Conservation (phyloP, 2,329 filamentous ascomycete genomes). For the Pseudocercospora eumusae region DNA sequence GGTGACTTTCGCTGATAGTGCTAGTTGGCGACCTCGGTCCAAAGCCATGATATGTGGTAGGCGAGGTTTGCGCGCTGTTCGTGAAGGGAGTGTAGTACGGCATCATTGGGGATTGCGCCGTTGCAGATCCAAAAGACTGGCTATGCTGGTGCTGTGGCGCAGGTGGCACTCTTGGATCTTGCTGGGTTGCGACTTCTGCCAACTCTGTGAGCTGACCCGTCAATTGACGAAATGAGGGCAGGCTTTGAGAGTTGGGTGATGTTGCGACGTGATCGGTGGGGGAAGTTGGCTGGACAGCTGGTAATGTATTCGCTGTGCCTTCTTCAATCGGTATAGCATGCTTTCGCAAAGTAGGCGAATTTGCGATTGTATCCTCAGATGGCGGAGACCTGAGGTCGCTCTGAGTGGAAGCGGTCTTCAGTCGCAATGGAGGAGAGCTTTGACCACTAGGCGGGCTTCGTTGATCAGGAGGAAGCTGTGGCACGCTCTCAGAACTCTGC, state of each 20-base stretch:
- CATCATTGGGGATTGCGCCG: conserved; percentile 34
- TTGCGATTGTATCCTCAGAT: conserved; percentile 25
- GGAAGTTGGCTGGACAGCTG: conserved; percentile 32
- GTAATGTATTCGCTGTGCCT: conserved; percentile 29
- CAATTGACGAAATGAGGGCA: conserved; percentile 40
- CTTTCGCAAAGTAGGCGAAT: conserved; percentile 30
- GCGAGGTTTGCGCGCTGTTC: conserved; percentile 34
- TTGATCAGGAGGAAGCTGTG: conserved; percentile 21
- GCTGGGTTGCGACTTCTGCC: conserved; percentile 28
- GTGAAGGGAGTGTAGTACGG: conserved; percentile 31
- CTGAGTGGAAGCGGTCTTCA: conserved; percentile 11
- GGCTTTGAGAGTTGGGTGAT: conserved; percentile 31
- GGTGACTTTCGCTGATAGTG: conserved; percentile 28
- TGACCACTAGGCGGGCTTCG: not conserved
- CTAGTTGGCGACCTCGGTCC: conserved; percentile 33
- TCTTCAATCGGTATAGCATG: conserved; percentile 26
- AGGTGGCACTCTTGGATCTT: conserved; percentile 25
- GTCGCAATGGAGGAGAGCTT: conserved; percentile 9
- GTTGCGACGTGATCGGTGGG: conserved; percentile 24
- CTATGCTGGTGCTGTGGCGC: conserved; percentile 32
- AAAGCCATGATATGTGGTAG: conserved; percentile 25
- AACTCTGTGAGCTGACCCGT: conserved; percentile 51
- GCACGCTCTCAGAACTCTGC: conserved; percentile 22
- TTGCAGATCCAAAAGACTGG: conserved; percentile 36
- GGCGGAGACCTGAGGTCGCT: conserved; percentile 2